phyloP scores from a whole-genome alignment of 2,329 filamentous ascomycete species.

The Pseudogymnoascus sp. region DNA sequence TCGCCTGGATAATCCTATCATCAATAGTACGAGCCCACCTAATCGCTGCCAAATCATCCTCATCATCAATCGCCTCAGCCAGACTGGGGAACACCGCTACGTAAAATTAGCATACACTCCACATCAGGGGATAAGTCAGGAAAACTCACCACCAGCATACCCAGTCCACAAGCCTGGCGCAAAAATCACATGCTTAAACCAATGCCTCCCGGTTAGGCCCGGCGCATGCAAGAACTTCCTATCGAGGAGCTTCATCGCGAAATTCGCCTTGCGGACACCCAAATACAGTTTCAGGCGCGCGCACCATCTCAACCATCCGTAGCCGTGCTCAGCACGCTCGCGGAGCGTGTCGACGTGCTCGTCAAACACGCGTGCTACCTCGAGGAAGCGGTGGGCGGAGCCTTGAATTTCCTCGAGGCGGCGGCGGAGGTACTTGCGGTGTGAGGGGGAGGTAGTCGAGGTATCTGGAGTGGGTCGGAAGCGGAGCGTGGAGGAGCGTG shows the following conservation, averaged over 20 bases:
- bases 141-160: slow-evolving; percentile 67
- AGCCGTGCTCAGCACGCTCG: slow-evolving; percentile 39
- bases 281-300: slow-evolving; percentile 56
- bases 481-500: slow-evolving; percentile 2
- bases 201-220: slow-evolving; percentile 70
- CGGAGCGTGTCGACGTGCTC: slow-evolving; percentile 21
- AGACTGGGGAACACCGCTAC: slow-evolving; percentile 55
- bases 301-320: slow-evolving; percentile 75
- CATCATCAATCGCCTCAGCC: slow-evolving; percentile 52
- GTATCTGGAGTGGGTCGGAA: neutral
- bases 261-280: slow-evolving; percentile 61
- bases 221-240: slow-evolving; percentile 66
- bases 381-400: slow-evolving; percentile 17
- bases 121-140: slow-evolving; percentile 39
- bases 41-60: slow-evolving; percentile 48
- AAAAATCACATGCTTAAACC: slow-evolving; percentile 96
- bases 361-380: slow-evolving; percentile 20
- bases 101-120: slow-evolving; percentile 12
- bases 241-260: slow-evolving; percentile 77
- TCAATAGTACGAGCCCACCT: slow-evolving; percentile 55
- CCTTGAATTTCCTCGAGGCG: slow-evolving; percentile 17
- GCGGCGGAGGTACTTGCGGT: slow-evolving; percentile 18
- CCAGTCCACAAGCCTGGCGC: slow-evolving; percentile 88
- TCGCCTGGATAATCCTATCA: slow-evolving; percentile 40
- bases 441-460: neutral